Evolutionary conservation across 192 early-diverging fungal species (phyloP).

Genomic region (Neocallimastix lanati): DNA sequence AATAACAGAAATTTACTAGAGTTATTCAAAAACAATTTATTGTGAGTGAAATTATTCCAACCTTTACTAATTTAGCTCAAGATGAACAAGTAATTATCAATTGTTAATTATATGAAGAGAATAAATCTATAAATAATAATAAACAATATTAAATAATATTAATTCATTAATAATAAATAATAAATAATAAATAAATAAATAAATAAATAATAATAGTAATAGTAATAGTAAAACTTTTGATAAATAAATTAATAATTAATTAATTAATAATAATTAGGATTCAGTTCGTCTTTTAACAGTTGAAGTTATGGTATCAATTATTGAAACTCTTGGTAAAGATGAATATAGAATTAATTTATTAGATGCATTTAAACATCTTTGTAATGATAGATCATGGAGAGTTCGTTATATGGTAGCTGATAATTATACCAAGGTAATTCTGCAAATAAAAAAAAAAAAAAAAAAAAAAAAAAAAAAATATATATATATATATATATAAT

Average conservation of each 20-base stretch:
- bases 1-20: conserved; percentile 54
- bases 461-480: too few species aligned
- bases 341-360: conserved; percentile 59
- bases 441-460: too few species aligned
- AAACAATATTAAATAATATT: too few species aligned
- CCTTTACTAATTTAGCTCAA: conserved; percentile 69
- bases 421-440: conserved; percentile 77
- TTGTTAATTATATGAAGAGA: too few species aligned
- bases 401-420: conserved; percentile 98
- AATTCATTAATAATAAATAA: too few species aligned
- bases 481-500: too few species aligned
- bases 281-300: conserved; percentile 92
- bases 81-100: conserved; percentile 39
- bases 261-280: conserved; percentile 60
- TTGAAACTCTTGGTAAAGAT: conserved; percentile 55
- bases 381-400: conserved; percentile 89
- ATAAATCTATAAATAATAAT: too few species aligned
- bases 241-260: neutral
- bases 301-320: conserved; percentile 75
- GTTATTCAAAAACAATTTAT: conserved; percentile 57
- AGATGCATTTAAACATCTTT: conserved; percentile 54
- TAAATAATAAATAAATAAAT: too few species aligned
- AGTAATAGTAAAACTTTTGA: neutral
- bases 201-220: too few species aligned
- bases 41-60: conserved; percentile 61